Conservation (phyloP, 2,329 filamentous ascomycete species). For the Fusarium sp. region DNA sequence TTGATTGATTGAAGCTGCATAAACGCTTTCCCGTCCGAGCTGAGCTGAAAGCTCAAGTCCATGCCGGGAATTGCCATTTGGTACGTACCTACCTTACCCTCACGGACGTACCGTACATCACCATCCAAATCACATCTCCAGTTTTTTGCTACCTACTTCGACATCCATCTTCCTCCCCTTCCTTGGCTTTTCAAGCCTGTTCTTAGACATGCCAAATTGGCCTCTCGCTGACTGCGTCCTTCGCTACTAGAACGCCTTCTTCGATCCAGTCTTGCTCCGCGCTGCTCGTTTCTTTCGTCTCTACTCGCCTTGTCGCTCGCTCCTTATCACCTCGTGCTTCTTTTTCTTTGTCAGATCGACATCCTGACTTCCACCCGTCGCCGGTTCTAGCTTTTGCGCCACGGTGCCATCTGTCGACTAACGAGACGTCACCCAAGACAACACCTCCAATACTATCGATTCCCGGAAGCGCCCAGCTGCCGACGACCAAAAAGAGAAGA, state of each 20-base stretch:
- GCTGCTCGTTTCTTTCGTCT: constrained; percentile 4
- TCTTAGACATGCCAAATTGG: constrained; percentile 23
- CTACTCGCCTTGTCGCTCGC: constrained; percentile 26
- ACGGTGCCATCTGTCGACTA: constrained; percentile 35
- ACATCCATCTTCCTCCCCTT: constrained; percentile 13
- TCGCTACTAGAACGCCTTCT: constrained; percentile 16
- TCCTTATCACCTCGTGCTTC: constrained; percentile 19
- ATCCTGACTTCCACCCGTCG: constrained; percentile 21
- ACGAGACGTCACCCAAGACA: constrained; percentile 29
- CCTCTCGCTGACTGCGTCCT: constrained; percentile 24
- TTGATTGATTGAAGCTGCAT: constrained; percentile 8
- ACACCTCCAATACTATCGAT: constrained; percentile 33
- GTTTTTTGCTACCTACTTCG: constrained; percentile 15
- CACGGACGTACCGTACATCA: constrained; percentile 30
- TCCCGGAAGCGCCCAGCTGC: constrained; percentile 24
- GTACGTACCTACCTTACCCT: constrained; percentile 29
- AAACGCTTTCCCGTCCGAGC: constrained; percentile 7
- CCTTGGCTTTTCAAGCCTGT: constrained; percentile 4
- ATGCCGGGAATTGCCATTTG: constrained; percentile 27
- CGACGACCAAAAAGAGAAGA: constrained; percentile 25
- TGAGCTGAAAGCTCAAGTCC: constrained; percentile 13
- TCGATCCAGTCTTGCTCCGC: constrained; percentile 9
- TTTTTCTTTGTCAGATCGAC: constrained; percentile 34
- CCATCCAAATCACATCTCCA: constrained; percentile 27
- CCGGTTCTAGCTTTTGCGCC: constrained; percentile 34